phyloP scores from a whole-genome alignment of 352 stramenopile species.

The Phytophthora melonis region DNA sequence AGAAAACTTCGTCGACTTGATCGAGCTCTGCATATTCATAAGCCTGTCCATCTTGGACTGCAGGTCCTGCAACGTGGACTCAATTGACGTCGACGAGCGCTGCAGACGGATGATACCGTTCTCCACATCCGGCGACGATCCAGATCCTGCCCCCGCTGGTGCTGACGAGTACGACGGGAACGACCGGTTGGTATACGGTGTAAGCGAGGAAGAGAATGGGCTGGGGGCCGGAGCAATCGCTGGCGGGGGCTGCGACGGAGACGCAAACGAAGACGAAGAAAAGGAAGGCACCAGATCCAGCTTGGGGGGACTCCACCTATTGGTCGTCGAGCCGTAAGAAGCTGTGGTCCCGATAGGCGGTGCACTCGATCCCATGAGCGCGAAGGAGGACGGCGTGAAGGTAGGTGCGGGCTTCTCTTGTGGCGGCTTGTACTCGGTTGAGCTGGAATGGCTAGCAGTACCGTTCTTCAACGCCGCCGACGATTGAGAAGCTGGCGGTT shows the following conservation, averaged over 20 bases:
- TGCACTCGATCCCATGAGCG: slow-evolving; percentile 19
- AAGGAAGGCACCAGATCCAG: slow-evolving; percentile 48
- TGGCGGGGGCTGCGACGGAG: slow-evolving; percentile 28
- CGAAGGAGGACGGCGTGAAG: slow-evolving; percentile 39
- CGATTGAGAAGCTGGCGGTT: slow-evolving; percentile 4
- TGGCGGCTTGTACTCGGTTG: slow-evolving; percentile 34
- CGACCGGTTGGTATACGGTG: slow-evolving; percentile 35
- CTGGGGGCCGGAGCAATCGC: slow-evolving; percentile 17
- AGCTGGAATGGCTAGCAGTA: slow-evolving; percentile 8
- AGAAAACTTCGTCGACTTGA: slow-evolving; percentile 59
- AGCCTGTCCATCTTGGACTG: slow-evolving; percentile 87
- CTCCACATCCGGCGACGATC: slow-evolving; percentile 56
- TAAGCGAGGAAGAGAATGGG: slow-evolving; percentile 40
- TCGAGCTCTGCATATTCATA: slow-evolving; percentile 61
- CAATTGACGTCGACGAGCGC: slow-evolving; percentile 81
- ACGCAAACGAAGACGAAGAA: slow-evolving; percentile 25
- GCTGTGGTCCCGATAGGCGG: slow-evolving; percentile 10
- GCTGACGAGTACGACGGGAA: slow-evolving; percentile 27
- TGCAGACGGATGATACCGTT: slow-evolving; percentile 75
- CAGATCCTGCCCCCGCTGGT: slow-evolving; percentile 10
- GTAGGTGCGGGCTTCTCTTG: slow-evolving; percentile 24
- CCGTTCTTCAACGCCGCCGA: slow-evolving; percentile 18
- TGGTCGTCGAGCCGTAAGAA: slow-evolving; percentile 18
- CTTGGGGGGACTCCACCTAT: slow-evolving; percentile 39
- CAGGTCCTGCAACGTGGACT: slow-evolving; percentile 74